A percentile compares a stretch with the other conserved stretches of the same genome.
Evolutionary conservation across 2,329 filamentous ascomycete species (phyloP).

Genomic region (Hansfordia pulvinata): DNA sequence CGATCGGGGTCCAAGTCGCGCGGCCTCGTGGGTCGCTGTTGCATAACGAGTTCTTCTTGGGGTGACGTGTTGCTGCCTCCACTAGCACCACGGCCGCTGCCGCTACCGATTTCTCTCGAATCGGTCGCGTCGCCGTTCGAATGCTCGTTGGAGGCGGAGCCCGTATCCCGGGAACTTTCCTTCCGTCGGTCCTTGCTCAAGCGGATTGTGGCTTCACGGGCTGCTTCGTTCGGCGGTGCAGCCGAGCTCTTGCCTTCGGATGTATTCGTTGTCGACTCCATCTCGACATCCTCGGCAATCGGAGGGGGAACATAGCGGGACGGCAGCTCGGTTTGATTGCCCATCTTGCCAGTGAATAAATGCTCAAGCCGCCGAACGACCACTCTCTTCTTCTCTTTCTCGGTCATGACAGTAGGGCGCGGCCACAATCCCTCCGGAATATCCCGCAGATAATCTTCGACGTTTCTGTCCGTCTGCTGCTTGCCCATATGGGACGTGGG

Average conservation of each 20-base stretch:
- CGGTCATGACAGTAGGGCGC: constrained; percentile 46
- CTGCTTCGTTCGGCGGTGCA: constrained; percentile 24
- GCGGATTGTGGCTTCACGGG: constrained; percentile 36
- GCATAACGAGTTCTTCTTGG: constrained; percentile 28
- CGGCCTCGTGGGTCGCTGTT: constrained; percentile 66
- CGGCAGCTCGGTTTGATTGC: constrained; percentile 20
- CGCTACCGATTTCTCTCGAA: constrained; percentile 17
- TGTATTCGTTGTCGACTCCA: too few relatives aligned
- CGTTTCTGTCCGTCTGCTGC: constrained; percentile 23
- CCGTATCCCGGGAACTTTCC: constrained; percentile 27
- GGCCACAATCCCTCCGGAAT: constrained; percentile 59
- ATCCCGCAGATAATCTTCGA: constrained; percentile 57
- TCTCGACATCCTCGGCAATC: constrained; percentile 15
- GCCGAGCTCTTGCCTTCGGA: constrained; percentile 4
- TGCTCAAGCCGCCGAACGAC: constrained; percentile 68
- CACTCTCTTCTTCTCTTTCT: constrained; percentile 61
- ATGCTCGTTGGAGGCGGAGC: constrained; percentile 25
- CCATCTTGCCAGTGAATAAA: constrained; percentile 62
- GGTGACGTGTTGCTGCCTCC: constrained; percentile 25
- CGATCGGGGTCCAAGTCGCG: constrained; percentile 67
- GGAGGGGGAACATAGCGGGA: constrained; percentile 12
- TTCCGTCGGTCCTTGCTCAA: constrained; percentile 17
- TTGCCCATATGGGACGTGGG: constrained; percentile 19
- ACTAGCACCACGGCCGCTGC: constrained; percentile 8
- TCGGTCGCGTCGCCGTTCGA: constrained; percentile 34